Base-by-base conservation (phyloP, 768 basidiomycete species). In the Tulasnella calospora region DNA sequence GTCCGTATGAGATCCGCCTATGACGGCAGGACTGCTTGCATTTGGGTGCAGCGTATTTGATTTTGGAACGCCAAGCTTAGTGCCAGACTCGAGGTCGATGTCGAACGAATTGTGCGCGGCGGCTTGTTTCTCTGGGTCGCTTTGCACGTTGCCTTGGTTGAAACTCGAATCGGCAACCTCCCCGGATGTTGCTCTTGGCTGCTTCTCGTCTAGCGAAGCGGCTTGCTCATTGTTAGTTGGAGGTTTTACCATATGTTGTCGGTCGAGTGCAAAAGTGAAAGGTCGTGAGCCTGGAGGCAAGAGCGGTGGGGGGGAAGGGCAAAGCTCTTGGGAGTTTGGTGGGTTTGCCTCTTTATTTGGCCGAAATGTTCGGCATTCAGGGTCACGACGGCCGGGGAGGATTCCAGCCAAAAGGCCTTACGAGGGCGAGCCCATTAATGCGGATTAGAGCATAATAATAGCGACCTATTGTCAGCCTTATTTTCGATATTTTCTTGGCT, bases 1-100 rank as follows among this genome's bases (percentile, higher is more conserved):
- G 33, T 67, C 61, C 27, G 6, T 35, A 13, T 33, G 38, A 36
- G 61, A 67, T 67, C 61, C 27, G 35, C 77, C 77, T 1, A 78
- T 78, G 10, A 73, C 77, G 2, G 77, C 77, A 23, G 77, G 77
- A 71, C 67, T 44, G 38, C 77, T 78, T 6, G 77, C 77, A 55
- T 78, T 78, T n/a, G 77, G 35, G 47, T 78, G 77, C 35, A 78
- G 41, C 27, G 77, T 71, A 33, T 33, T 71, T 13, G 70, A 1
- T 17, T 46, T 41, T 72, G 71, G 41, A 12, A 30, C 40, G 77
- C 67, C 69, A 69, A 73, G 75, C 3, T 40, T 38, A 41, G 69
- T 40, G 44, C 77, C 61, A 44, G 70, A 27, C 44, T 78, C 77
- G 21, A 78, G 77, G 71, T 78, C 77, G 38, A 70, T 2, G 13